Conservation (phyloP, 1,284 basidiomycete genomes). For the Salmacisia buchloeana region DNA sequence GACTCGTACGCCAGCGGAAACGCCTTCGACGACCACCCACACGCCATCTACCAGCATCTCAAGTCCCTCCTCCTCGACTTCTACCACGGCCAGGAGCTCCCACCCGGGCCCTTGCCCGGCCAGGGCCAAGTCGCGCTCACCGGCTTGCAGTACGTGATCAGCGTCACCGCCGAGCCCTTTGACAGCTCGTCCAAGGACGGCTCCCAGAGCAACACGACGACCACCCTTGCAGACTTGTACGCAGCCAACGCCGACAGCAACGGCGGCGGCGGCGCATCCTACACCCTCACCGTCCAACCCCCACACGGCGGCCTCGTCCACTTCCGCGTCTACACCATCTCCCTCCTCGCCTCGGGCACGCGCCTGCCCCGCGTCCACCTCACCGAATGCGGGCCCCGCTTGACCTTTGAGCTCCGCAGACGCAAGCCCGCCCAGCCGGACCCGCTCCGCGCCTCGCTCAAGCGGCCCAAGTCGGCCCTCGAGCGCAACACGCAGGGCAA, state of each 20-base stretch:
- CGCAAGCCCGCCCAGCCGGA: conserved; percentile 71
- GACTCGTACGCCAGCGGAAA: conserved; percentile 42
- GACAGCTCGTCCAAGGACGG: background rate
- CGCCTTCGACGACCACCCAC: conserved; percentile 19
- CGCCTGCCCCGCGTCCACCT: conserved; percentile 75
- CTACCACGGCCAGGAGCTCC: conserved; percentile 70
- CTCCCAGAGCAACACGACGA: background rate
- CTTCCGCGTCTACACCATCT: conserved; percentile 77
- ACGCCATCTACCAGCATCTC: conserved; percentile 53
- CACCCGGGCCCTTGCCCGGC: conserved; percentile 54
- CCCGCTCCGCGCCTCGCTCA: conserved; percentile 72
- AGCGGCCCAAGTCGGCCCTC: conserved; percentile 78
- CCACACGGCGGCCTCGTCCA: conserved; percentile 68
- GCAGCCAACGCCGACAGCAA: conserved; percentile 33
- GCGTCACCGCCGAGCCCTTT: conserved; percentile 36
- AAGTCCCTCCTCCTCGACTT: conserved; percentile 83
- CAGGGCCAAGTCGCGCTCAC: conserved; percentile 71
- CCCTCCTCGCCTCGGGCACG: conserved; percentile 62
- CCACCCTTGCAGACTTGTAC: conserved; percentile 13
- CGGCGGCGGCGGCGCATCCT: conserved; percentile 52
- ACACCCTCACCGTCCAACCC: conserved; percentile 51
- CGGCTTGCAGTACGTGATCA: conserved; percentile 84
- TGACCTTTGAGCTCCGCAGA: conserved; percentile 76
- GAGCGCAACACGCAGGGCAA: conserved; percentile 61
- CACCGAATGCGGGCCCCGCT: conserved; percentile 80